phyloP scores from a whole-genome alignment of 2,329 filamentous ascomycete genomes.

The Fusarium oligoseptatum region DNA sequence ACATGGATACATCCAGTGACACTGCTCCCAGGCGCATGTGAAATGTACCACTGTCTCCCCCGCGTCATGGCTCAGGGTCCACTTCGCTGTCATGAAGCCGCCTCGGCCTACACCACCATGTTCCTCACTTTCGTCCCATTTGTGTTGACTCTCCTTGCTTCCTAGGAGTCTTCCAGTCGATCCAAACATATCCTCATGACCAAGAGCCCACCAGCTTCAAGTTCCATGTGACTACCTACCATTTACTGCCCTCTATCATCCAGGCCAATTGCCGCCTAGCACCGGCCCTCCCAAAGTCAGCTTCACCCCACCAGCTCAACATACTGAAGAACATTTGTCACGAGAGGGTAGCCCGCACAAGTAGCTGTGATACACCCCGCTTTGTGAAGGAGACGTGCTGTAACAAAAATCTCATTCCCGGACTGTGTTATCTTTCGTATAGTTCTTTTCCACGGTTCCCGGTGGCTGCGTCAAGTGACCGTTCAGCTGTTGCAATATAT shows the following conservation, averaged over 20 bases:
- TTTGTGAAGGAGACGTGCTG: background rate
- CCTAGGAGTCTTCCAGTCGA: background rate
- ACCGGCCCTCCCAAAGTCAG: background rate
- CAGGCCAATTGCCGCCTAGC: background rate
- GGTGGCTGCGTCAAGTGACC: too few relatives aligned
- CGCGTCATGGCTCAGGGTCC: background rate
- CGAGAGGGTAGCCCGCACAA: background rate
- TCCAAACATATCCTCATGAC: background rate
- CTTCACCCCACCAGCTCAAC: background rate
- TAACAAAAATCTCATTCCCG: too few relatives aligned
- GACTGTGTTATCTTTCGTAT: too few relatives aligned
- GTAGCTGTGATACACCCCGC: background rate
- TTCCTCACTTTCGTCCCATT: background rate
- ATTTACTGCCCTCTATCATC: background rate
- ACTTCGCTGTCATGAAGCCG: too few relatives aligned
- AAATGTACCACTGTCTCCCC: background rate
- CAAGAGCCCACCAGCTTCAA: too few relatives aligned
- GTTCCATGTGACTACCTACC: too few relatives aligned
- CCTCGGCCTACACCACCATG: too few relatives aligned
- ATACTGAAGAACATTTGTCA: background rate
- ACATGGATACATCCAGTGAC: background rate
- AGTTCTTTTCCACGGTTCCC: too few relatives aligned
- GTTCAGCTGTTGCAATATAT: too few relatives aligned
- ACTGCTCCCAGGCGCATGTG: background rate
- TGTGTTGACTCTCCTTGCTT: background rate